Evolutionary conservation across 495 filamentous ascomycete species (phyloP).

Genomic region (Delitschia confertaspora): DNA sequence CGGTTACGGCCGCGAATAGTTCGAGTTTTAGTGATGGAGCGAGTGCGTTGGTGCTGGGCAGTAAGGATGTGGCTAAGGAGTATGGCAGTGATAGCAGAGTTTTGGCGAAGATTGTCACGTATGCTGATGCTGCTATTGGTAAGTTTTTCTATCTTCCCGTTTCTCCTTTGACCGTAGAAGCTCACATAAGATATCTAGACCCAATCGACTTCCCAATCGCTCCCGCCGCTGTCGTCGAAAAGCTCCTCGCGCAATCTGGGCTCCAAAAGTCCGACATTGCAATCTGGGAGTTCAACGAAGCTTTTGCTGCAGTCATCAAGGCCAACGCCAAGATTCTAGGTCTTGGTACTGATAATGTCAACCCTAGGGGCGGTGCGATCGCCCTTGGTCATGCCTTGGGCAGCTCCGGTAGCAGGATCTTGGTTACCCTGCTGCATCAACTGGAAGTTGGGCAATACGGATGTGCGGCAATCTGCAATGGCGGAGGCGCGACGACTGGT

Average conservation of each 20-base stretch:
- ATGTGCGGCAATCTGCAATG: conserved; percentile 93
- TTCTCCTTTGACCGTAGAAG: neutral
- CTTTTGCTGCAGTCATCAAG: conserved; percentile 92
- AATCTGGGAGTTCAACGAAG: conserved; percentile 97
- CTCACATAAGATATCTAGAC: conserved; percentile 37
- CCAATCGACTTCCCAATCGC: conserved; percentile 95
- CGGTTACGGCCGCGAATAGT: conserved; percentile 88
- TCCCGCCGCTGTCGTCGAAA: conserved; percentile 82
- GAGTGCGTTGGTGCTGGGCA: conserved; percentile 78
- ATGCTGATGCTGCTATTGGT: conserved; percentile 76
- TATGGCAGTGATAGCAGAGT: conserved; percentile 65
- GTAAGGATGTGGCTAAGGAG: conserved; percentile 62
- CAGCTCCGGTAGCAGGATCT: conserved; percentile 86
- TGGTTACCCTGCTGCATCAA: conserved; percentile 83
- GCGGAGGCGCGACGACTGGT: conserved; percentile 82
- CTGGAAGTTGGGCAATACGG: conserved; percentile 88
- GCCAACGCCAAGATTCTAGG: conserved; percentile 88
- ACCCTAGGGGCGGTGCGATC: conserved; percentile 84
- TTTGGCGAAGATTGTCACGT: conserved; percentile 72
- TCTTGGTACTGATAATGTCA: conserved; percentile 67
- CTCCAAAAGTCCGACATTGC: conserved; percentile 83
- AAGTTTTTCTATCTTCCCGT: neutral
- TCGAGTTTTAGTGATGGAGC: conserved; percentile 92
- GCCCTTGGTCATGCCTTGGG: conserved; percentile 90
- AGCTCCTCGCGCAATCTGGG: conserved; percentile 80